These are phyloP conservation scores for Phytophthora chlamydospora DNA, from an alignment of 352 stramenopile genomes.

Conservation along the genomic window DNA sequence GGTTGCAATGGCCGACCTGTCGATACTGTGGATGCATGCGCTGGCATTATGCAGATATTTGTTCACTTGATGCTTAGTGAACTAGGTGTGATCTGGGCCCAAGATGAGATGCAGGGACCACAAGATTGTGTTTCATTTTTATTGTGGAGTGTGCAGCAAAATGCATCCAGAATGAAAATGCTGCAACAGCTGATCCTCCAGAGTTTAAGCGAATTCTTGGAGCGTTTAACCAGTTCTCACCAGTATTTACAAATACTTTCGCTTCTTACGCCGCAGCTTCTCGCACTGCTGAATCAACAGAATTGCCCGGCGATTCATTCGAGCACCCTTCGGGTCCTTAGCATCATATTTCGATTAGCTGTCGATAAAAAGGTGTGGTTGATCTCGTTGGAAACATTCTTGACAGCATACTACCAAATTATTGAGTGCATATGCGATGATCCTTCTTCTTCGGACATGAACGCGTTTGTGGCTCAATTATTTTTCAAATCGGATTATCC, in stretches of 20 bases:
- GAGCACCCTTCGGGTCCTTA: constrained; percentile 24
- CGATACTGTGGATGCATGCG: constrained; percentile 4
- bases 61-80: constrained; percentile 25
- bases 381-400: constrained; percentile 27
- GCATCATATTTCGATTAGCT: constrained; percentile 23
- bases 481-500: constrained; percentile 11
- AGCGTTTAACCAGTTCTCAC: constrained; percentile 27
- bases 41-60: constrained; percentile 24
- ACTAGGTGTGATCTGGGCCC: constrained; percentile 21
- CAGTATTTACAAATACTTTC: constrained; percentile 25
- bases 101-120: constrained; percentile 30
- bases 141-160: constrained; percentile 14
- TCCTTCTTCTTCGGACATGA: constrained; percentile 11
- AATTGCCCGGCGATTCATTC: constrained; percentile 10
- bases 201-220: constrained; percentile 15
- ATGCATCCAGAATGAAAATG: constrained; percentile 4
- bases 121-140: constrained; percentile 26
- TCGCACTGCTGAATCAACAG: constrained; percentile 18
- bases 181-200: constrained; percentile 16
- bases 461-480: constrained; percentile 6
- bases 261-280: constrained; percentile 14
- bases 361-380: constrained; percentile 31
- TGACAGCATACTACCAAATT: constrained; percentile 23
- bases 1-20: constrained; percentile 7
- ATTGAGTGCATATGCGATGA: constrained; percentile 19